Evolutionary conservation across 495 filamentous ascomycete genomes (phyloP), one percentile per base, ranked within the genome.

Genomic region (Talaromyces proteolyticus): DNA sequence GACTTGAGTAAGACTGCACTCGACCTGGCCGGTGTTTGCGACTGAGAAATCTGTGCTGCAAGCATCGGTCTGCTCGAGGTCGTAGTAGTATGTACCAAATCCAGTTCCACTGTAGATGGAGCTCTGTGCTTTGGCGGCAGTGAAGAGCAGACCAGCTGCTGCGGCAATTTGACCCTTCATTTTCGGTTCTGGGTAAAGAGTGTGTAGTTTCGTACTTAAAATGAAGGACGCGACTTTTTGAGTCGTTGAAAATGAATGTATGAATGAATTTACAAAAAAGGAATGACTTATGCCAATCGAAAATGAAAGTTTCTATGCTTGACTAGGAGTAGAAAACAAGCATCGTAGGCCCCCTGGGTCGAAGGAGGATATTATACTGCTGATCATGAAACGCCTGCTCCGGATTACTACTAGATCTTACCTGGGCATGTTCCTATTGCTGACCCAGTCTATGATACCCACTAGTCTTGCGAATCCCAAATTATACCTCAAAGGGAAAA

Each of bases 1-100:
- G 17, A 44, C 43, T n/a, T 44, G 45, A 10, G 20, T 42, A 19
- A 44, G 39, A 25, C 49, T 49, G 37, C 54, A 56, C 26, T 44
- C 42, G 14, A 53, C 50, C 12, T 47, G 39, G n/a, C 54, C 54
- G 1, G 10, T 11, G 37, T 56, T 56, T 23, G 42, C 45, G 18
- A 44, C 34, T 6, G 44, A 36, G 21, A 56, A 53, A 14, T 42
- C 39, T 21, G 50, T 46, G 18, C 34, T 26, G 38, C 54, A 56
- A n/a, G 41, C 50, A 19, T 53, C 40, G 2, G 44, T 29, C 20
- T 53, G 29, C 18, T 34, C 46, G 21, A 56, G 34, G 20, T 56
- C 54, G 41, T 56, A 53, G 42, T 56, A 56, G 36, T 56, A 56
- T 21, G 50, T 56, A 6, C 50, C 51, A 14, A 53, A 56, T 16